Percentiles rank a stretch among this genome's conserved stretches.
phyloP scores from a whole-genome alignment of 805 yeast species.

The Kazachstania taianensis region DNA sequence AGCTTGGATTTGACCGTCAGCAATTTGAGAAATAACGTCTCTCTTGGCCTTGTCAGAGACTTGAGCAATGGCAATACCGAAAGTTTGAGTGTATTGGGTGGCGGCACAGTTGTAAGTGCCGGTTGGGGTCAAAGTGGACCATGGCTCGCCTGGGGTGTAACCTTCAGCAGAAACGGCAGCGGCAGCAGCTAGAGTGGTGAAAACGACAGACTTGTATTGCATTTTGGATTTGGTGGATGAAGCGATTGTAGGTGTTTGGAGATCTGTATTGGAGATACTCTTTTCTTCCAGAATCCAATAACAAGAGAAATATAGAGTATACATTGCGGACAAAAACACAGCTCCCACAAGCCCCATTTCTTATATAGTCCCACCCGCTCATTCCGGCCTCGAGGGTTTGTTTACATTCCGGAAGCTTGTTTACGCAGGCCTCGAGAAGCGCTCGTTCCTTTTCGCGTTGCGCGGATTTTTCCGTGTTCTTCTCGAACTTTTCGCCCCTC shows the following conservation, averaged over 20 bases:
- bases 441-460: too few species aligned
- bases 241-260: constrained; percentile 5
- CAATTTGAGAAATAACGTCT: constrained; percentile 43
- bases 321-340: too few species aligned
- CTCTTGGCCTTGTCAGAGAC: constrained; percentile 26
- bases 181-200: constrained; percentile 25
- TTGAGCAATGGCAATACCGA: constrained; percentile 53
- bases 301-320: too few species aligned
- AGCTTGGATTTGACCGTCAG: constrained; percentile 45
- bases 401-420: too few species aligned
- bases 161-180: constrained; percentile 14
- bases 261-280: too few species aligned
- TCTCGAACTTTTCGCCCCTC: too few species aligned
- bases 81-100: constrained; percentile 44
- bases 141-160: constrained; percentile 28
- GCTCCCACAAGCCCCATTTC: too few species aligned
- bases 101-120: constrained; percentile 44
- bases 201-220: constrained; percentile 19
- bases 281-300: too few species aligned
- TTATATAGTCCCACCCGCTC: too few species aligned
- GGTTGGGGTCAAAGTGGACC: constrained; percentile 62
- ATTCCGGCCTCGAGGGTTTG: too few species aligned
- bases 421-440: too few species aligned
- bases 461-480: too few species aligned
- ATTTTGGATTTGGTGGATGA: constrained; percentile 7